Base-by-base conservation (phyloP, 441 rosid genomes). In the Viola pubescens region DNA sequence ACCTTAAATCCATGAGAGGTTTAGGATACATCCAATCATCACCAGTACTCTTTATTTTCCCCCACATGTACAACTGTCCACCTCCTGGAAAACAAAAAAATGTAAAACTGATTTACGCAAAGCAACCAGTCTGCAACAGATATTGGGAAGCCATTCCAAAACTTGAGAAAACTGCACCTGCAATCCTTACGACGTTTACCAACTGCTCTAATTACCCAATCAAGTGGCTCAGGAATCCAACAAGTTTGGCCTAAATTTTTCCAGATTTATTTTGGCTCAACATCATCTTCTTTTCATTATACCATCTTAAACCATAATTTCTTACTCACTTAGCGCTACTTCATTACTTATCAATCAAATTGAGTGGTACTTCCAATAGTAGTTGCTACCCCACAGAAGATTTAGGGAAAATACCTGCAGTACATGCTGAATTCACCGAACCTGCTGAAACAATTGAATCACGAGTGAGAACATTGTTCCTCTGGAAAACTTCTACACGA, bases 11-110 rank as follows among this genome's bases (percentile, higher is more conserved):
- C 99, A 90, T 82, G 37, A 94, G 79, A 66, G 99, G 99, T 68
- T 94, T 94, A 45, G 99, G 99, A 74, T 94, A 94, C 97, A 94
- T 94, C 96, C 97, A 94, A 63, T 94, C 94, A 74, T 94, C 96
- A 56, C 99, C 97, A 34, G 79, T 76, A 59, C 61, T 83, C 82
- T 94, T 94, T 52, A 94, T 74, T 84, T 94, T 94, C 37, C 99
- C 99, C 97, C 97, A 94, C 99, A 94, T 88, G 58, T 94, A 94
- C 66, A 94, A 72, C 79, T 94, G 99, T 34, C 99, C 96, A 57
- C 96, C 99, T 64, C 94, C 99, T 94, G 78, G 19, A 62, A 61
- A 74, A 51, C 50, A 46, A 46, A 65, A 66, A 59, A 46, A 7
- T 56, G 4, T 9, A 11, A 11, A 58, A 34, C 43, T 19, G 39